Base-by-base conservation (phyloP, 371 early-diverging fungal genomes). In the Mucor plumbeus region DNA sequence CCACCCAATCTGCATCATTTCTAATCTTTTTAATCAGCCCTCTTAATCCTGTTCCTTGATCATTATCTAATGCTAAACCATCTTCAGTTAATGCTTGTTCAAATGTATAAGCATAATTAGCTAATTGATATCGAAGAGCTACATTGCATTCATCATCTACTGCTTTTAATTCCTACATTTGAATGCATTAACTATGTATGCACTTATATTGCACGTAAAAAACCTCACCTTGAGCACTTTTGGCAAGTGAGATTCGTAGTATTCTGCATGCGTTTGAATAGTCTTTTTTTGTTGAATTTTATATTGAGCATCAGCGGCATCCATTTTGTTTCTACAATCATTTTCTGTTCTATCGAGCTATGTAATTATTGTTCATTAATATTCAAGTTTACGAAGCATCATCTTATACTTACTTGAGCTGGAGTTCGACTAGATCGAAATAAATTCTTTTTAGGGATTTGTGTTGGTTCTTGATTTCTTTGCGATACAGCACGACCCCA, bases 401-500 rank as follows among this genome's bases (percentile, higher is more conserved):
- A 26, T 26, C 1, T 26, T 26, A 3, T 3, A 50, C 41, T 59
- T 73, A 84, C 87, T 82, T 88, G 85, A 13, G 77, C 78, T 17
- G 79, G 76, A 7, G 85, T 84, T 62, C 85, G 77, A 60, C 78
- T 79, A 47, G 82, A 81, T 63, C 83, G 77, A 68, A 89, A 86
- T 38, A 88, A 63, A 31, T 78, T 82, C 71, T 87, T 87, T 73
- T 87, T 79, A 39, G 77, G 58, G 40, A 79, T 64, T 19, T 77
- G 73, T 10, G 79, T 41, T 14, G 87, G 80, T 59, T 89, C 86
- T 65, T 81, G 79, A 65, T 82, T 84, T 72, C 88, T 86, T 79
- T 90, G 87, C 35, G 89, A 71, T 33, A 93, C 83, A 7, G 91
- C 80, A 13, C 88, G 82, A 64, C 93, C 92, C 94, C 93, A 93